Base-by-base conservation (phyloP, 2,329 filamentous ascomycete genomes). In the Fusarium brevicatenulatum region DNA sequence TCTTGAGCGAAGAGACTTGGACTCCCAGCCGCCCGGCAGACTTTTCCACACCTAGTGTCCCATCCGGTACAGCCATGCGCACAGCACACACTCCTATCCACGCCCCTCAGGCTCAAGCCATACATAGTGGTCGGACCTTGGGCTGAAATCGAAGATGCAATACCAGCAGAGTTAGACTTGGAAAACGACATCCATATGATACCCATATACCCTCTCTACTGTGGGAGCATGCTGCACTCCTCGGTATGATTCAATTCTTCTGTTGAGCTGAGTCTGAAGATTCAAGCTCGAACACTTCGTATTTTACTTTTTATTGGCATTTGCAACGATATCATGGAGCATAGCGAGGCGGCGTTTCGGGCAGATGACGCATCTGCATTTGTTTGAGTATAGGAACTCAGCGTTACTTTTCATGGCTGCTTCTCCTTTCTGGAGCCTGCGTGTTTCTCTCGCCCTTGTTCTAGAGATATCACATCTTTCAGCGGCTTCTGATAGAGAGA, bases 1-100 rank as follows among this genome's bases (percentile, higher is more conserved):
- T 93, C 19, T 85, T 98, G 56, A 92, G 93, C 68, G 95, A 97
- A 77, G 93, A 96, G 80, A 86, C 84, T 46, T 91, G 90, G 89
- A 86, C 47, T 37, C 52, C 76, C 21, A 77, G 68, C 19, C 71
- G 63, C 15, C 59, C 74, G n/a, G 23, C 76, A 53, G 76, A 78
- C 37, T 78, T 69, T 61, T 60, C 73, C 42, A 55, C 74, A 15
- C 62, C 76, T 44, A 68, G 59, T 55, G 71, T 81, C 37, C 62
- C 78, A 32, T 75, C 79, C 12, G 68, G 78, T 56, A 70, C 78
- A 46, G 71, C 75, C 34, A 76, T 82, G 23, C 76, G 77, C 53
- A 74, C 80, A 19, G 76, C 77, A 36, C 81, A 82, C 62, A 63
- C 78, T 19, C 71, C 79, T 47, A 78, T 79, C 47, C 79, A 81